phyloP scores from a whole-genome alignment of 2,329 filamentous ascomycete genomes.

The Cytospora schulzeri region DNA sequence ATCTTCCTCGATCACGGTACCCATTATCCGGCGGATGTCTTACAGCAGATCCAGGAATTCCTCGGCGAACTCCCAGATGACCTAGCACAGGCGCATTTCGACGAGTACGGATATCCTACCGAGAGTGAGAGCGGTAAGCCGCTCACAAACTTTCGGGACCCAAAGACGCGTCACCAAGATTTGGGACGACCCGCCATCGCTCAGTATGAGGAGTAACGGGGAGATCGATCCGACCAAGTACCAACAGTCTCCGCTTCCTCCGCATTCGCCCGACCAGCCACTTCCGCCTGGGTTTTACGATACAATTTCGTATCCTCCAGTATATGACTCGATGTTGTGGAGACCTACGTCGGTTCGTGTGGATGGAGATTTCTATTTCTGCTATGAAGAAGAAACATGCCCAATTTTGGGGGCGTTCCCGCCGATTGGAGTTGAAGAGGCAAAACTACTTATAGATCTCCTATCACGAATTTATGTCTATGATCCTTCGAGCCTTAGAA shows the following conservation, averaged over 20 bases:
- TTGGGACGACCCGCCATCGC: neutral
- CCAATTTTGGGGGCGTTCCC: constrained; percentile 5
- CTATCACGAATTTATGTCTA: constrained; percentile 9
- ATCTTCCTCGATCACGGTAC: neutral
- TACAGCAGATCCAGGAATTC: constrained; percentile 2
- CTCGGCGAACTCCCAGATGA: constrained; percentile 1
- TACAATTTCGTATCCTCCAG: neutral
- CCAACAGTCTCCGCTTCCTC: no score
- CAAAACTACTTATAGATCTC: neutral
- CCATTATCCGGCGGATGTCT: neutral
- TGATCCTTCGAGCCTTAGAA: neutral
- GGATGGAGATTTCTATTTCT: neutral
- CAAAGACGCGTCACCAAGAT: neutral
- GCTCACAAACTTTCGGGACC: neutral
- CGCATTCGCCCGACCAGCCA: no score
- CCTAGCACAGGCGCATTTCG: neutral
- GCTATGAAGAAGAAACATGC: neutral
- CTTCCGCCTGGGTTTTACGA: no score
- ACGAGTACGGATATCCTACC: neutral
- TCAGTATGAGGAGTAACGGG: neutral
- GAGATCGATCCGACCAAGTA: no score
- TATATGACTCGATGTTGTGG: neutral
- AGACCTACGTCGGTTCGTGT: neutral
- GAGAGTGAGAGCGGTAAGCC: neutral
- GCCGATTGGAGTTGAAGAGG: neutral